Base-by-base conservation (phyloP, 768 basidiomycete species). In the Pulveroboletus sp. region DNA sequence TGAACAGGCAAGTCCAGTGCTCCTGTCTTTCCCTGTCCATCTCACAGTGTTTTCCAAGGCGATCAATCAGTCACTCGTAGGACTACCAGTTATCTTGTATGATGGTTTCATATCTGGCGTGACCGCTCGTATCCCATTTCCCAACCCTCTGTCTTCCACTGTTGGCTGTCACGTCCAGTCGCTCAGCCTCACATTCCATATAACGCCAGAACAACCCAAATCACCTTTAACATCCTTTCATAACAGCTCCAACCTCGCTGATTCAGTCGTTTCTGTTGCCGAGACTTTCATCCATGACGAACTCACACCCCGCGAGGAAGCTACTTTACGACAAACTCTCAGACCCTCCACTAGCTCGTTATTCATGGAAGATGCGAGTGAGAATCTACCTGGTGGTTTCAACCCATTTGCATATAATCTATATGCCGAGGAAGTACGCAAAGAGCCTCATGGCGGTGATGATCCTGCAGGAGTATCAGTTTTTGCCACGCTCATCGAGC, bases 221-320 rank as follows among this genome's bases (percentile, higher is more conserved):
- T 41, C 57, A 39, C 40, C 50, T 40, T 33, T 44, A 19, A 47
- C 49, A 6, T 52, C 56, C 16, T 59, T 50, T 41, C 41, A 44
- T 36, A 34, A 61, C 16, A 58, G 58, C 41, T 52, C 65, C 33
- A 78, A 84, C 61, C 75, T 94, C 13, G 73, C 89, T 5, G 80
- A 84, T 39, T 93, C 93, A 20, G 84, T 92, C n/a, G 78, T 78
- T 23, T 85, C 84, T n/a, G 80, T 87, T 13, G 90, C 93, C 2
- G 85, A 91, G 56, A 82, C 85, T 4, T 97, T 97, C 68, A 73
- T 95, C 21, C 87, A 94, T 40, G 78, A 90, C 53, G 90, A 94
- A 60, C 72, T 97, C 42, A 76, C 82, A 20, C 72, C 78, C 7
- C 73, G 74, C 52, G 91, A 95, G 61, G 88, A 84, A 57, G 81